These are phyloP conservation scores for Abrus pulchellus DNA, from an alignment of 306 rosid genomes.

Conservation along the genomic window DNA sequence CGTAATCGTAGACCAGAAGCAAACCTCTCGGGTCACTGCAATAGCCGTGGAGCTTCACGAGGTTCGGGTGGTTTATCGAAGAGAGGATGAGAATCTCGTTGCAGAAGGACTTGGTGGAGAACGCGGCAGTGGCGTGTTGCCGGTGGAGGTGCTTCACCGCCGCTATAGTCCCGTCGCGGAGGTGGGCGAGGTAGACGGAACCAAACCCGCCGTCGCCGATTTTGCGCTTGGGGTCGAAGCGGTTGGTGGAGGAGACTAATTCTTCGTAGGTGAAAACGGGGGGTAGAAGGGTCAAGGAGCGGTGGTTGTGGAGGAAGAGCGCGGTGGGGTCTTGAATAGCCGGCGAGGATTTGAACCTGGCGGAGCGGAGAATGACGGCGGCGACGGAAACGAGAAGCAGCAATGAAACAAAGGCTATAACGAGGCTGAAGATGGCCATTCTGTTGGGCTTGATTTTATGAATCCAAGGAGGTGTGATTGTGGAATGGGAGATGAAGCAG, in stretches of 20 bases:
- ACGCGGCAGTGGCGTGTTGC: conserved; percentile 59
- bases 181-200: conserved; percentile 81
- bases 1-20: conserved; percentile 80
- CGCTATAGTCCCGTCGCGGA: conserved; percentile 70
- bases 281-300: conserved; percentile 74
- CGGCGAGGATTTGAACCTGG: conserved; percentile 47
- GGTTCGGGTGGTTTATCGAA: conserved; percentile 82
- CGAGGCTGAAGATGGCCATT: conserved; percentile 48
- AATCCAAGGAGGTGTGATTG: conserved; percentile 64
- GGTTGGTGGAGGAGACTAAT: conserved; percentile 70
- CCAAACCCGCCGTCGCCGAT: conserved; percentile 98
- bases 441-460: conserved; percentile 49
- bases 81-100: conserved; percentile 93
- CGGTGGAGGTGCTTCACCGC: conserved; percentile 93
- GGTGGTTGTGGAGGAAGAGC: conserved; percentile 79
- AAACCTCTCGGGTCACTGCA: conserved; percentile 94
- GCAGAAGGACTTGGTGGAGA: conserved; percentile 84
- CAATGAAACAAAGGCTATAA: conserved; percentile 56
- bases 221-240: conserved; percentile 82
- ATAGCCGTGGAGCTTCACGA: conserved; percentile 92
- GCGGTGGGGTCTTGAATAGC: conserved; percentile 72
- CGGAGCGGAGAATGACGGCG: conserved; percentile 53
- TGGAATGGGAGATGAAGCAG: conserved; percentile 57
- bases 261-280: conserved; percentile 91
- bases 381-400: conserved; percentile 50